Evolutionary conservation across 108 stramenopile species (phyloP).

Genomic region (Pseudonitzschia pungens): DNA sequence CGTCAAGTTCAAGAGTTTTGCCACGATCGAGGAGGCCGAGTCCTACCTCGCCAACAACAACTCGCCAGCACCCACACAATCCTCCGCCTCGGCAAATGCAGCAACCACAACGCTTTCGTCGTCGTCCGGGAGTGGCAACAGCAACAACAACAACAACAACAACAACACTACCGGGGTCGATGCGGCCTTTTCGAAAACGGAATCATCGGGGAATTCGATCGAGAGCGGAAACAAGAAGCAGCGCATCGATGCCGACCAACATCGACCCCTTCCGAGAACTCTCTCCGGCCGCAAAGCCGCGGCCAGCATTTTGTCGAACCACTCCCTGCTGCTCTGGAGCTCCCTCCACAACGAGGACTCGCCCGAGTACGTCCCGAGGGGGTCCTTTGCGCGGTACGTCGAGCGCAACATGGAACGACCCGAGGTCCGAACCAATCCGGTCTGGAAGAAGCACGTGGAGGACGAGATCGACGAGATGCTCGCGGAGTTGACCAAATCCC

Average conservation of each 20-base stretch:
- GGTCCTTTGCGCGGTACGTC: background rate
- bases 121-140: too few relatives aligned
- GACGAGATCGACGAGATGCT: background rate
- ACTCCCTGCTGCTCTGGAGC: background rate
- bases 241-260: too few relatives aligned
- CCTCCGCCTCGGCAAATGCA: too few relatives aligned
- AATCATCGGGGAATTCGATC: too few relatives aligned
- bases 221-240: background rate
- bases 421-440: background rate
- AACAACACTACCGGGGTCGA: too few relatives aligned
- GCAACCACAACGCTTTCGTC: too few relatives aligned
- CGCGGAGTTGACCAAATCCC: background rate
- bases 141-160: too few relatives aligned
- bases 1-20: conserved; percentile 70
- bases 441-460: background rate
- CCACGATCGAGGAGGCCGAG: conserved; percentile 49
- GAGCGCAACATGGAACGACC: background rate
- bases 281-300: background rate
- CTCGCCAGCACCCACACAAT: too few relatives aligned
- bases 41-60: conserved; percentile 33
- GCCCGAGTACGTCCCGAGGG: background rate
- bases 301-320: background rate
- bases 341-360: background rate
- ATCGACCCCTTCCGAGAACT: too few relatives aligned
- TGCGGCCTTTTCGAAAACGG: too few relatives aligned